Percentiles rank a stretch among this genome's conserved stretches.
Evolutionary conservation across 2,329 filamentous ascomycete genomes (phyloP).

Genomic region (Cladophialophora psammophila): DNA sequence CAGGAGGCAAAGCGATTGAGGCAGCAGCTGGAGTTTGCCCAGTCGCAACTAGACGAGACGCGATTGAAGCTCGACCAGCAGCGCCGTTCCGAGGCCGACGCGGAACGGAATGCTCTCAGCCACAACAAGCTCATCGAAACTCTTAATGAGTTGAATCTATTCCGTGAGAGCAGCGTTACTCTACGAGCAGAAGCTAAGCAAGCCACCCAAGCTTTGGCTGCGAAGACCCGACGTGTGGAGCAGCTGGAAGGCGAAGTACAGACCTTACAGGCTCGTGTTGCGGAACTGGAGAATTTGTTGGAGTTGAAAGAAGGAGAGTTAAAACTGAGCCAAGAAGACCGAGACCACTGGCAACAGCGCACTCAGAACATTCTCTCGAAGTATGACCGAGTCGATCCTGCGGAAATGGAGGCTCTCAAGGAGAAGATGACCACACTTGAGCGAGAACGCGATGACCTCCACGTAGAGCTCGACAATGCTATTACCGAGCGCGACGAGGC

Average conservation of each 20-base stretch:
- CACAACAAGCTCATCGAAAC: conserved; percentile 94
- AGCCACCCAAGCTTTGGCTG: conserved; percentile 75
- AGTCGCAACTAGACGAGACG: conserved; percentile 86
- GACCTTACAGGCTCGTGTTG: conserved; percentile 79
- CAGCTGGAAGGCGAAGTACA: conserved; percentile 77
- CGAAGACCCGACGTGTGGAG: conserved; percentile 77
- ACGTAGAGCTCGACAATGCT: conserved; percentile 59
- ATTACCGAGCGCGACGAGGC: conserved; percentile 57
- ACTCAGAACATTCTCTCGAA: conserved; percentile 95
- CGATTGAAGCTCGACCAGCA: conserved; percentile 91
- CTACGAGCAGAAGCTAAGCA: conserved; percentile 85
- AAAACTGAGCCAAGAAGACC: conserved; percentile 85
- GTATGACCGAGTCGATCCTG: conserved; percentile 93
- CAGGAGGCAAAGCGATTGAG: conserved; percentile 88
- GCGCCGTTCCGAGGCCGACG: conserved; percentile 76
- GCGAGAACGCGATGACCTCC: conserved; percentile 71
- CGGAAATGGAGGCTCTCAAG: conserved; percentile 89
- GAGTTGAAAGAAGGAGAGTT: conserved; percentile 86
- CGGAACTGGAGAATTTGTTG: conserved; percentile 81
- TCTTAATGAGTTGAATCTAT: conserved; percentile 92
- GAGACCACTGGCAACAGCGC: conserved; percentile 93
- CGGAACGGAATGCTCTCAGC: conserved; percentile 73
- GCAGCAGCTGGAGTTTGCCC: conserved; percentile 86
- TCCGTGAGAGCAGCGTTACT: conserved; percentile 92
- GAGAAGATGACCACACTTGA: conserved; percentile 73